Base-by-base conservation (phyloP, 371 early-diverging fungal genomes). In the Pancytospora epiphaga region DNA sequence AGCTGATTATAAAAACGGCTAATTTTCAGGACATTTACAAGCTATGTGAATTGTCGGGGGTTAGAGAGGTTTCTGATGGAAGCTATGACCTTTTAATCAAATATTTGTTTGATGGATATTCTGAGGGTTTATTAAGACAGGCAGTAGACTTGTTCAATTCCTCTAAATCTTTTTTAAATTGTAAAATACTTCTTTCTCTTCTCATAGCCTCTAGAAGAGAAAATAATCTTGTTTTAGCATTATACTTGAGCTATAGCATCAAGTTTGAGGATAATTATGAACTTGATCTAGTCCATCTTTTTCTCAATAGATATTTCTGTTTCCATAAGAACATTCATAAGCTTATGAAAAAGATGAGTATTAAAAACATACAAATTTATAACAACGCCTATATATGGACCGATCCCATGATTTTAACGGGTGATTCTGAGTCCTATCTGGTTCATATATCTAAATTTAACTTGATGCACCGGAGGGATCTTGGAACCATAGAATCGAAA, bases 341-440 rank as follows among this genome's bases (percentile, higher is more conserved):
- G n/a, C 33, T 39, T 1, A 36, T 70, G 51, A 58, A 71, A 15
- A 30, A 43, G 27, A 15, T 77, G 22, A 39, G 58, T 38, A 67
- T 77, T n/a, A 67, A 66, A 36, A 74, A 73, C 38, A 63, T 70
- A 15, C 74, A 74, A 36, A 32, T 56, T 0, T 54, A 73, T 29
- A 77, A 66, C 50, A 60, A 65, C 49, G 63, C 75, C 18, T 77
- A 64, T 65, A 38, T 77, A 32, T 77, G 74, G 72, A 50, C 29
- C n/a, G 77, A 77, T 51, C 60, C 66, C 56, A 47, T 60, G 19
- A 56, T 67, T 33, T 19, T 3, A 22, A 32, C 25, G 68, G 40
- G 34, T 15, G 19, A 40, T 25, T 47, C 9, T 32, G 47, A 6
- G 40, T 1, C 0, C 49, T n/a, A n/a, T n/a, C n/a, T n/a, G n/a